Evolutionary conservation across 169 alveolate species (phyloP), one percentile per base, ranked within the genome.

Genomic region (Plasmodium vinckei): DNA sequence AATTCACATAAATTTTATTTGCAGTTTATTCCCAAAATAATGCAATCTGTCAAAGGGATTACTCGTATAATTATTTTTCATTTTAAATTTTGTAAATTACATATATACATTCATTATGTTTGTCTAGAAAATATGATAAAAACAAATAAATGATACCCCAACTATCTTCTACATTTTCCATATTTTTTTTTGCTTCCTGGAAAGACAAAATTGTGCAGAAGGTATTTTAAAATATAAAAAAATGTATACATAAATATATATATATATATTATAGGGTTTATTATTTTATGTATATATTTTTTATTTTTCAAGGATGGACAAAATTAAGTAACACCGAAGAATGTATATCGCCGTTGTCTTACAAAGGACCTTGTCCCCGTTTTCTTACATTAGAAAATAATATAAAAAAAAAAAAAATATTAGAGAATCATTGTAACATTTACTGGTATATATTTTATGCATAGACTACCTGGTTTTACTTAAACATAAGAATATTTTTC

Each of bases 341-440:
- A 57, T 82, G 90, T 53, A 46, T 68, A 23, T 17, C 90, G 5
- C 90, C 90, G 5, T 42, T 67, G 19, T 82, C 90, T 21, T 82
- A 82, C 47, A 60, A 72, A 25, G 90, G 90, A 6, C 90, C 90
- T 10, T 82, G 90, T 13, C 90, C 90, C 4, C 69, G 90, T 3
- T 82, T 67, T 47, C 44, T 82, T n/a, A 79, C 67, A 82, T 44
- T 59, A 10, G 90, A 82, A 68, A 44, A 67, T 23, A 60, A 57
- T 33, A 67, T 72, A 1, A 65, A 67, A 47, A 56, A 82, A 44
- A 82, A 82, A 67, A 82, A 49, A 69, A 1, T 65, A 19, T 25
- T 67, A 42, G 90, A 82, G 39, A 13, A 9, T n/a, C 56, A 65
- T 23, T 82, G 90, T 51, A 69, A 25, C 44, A 82, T 82, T 54